Evolutionary conservation across 768 basidiomycete species (phyloP), one percentile per base, ranked within the genome.

Genomic region (Leccinum arenicola): DNA sequence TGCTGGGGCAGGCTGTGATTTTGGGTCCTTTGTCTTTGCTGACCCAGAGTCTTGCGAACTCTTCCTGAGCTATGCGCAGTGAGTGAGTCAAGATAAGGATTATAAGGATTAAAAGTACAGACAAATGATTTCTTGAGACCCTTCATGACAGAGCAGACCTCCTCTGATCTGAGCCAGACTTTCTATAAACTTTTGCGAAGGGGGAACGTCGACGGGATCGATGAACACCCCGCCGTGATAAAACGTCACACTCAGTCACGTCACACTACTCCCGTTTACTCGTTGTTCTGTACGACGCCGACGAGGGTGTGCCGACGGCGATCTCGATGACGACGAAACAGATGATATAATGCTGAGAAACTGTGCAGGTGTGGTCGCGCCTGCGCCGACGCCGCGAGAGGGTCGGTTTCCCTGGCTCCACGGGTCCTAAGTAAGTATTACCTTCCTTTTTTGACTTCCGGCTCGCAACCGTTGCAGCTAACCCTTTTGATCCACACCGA

Each of bases 121-220:
- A 91, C 91, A 67, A 92, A 76, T 63, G 87, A 88, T 78, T 91
- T 93, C 81, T 88, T 91, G 72, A 93, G 79, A 64, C 85, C 86
- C 78, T 93, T 93, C 91, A 93, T 55, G 38, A 61, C 61, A 66
- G 65, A 55, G 55, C 63, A 35, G 25, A 40, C 53, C 62, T 59
- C 69, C 59, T 64, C 60, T 50, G 51, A 45, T 58, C 56, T 61
- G 45, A 45, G 21, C 54, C 59, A 56, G 64, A 27, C 33, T 33
- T 33, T 29, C 38, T 19, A 19, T 10, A 48, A 17, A 40, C 11
- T 17, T 40, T 25, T 59, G 43, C 23, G 8, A 54, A 54, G 11
- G 54, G 45, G 2, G 17, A 43, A 43, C 58, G 66, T 64, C 58
- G 52, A 62, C 68, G 68, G 76, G 70, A 78, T 78, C 77, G 77